These are phyloP conservation scores for Apophysomyces ossiformis DNA, from an alignment of 371 early-diverging fungal genomes.

Conservation along the genomic window DNA sequence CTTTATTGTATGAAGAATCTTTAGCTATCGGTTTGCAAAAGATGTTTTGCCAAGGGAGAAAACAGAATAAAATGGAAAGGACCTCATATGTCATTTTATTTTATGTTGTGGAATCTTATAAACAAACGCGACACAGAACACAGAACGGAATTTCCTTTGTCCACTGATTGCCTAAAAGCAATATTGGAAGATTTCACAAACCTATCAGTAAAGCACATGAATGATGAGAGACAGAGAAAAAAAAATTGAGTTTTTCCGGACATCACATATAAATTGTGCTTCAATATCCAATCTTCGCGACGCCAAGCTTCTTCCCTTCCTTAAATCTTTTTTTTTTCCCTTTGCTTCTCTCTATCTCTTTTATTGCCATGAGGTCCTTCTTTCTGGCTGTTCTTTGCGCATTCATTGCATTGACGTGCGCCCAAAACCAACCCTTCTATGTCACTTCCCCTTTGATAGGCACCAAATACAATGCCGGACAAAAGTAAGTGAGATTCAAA, in stretches of 20 bases:
- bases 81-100: background rate
- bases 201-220: background rate
- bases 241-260: constrained; percentile 11
- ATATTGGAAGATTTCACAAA: background rate
- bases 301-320: constrained; percentile 7
- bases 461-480: constrained; percentile 13
- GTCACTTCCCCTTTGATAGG: constrained; percentile 17
- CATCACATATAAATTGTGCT: background rate
- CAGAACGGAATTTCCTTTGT: background rate
- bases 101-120: background rate
- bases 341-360: background rate
- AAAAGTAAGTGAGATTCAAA: constrained; percentile 9
- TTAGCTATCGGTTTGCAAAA: background rate
- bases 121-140: background rate
- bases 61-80: background rate
- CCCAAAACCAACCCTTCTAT: constrained; percentile 18
- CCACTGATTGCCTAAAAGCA: background rate
- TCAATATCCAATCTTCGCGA: background rate
- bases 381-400: background rate
- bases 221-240: background rate
- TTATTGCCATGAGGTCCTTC: background rate
- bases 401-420: background rate
- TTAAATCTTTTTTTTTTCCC: background rate
- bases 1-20: background rate
- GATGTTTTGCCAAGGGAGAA: background rate